Conservation (phyloP, 2,329 filamentous ascomycete species). For the Chaetothyriales sp. region DNA sequence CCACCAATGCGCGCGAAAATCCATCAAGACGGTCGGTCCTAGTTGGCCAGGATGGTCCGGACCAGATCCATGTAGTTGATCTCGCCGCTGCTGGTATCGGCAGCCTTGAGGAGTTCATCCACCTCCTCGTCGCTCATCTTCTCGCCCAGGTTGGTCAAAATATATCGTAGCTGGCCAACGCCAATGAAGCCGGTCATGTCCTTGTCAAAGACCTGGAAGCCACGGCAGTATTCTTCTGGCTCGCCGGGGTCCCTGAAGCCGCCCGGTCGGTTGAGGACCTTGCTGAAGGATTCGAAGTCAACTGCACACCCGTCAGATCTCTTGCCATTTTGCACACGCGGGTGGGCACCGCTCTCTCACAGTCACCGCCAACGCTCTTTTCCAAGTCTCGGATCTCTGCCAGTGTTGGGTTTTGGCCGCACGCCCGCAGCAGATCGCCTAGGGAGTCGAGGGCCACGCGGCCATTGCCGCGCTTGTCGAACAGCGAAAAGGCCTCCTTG, state of each 20-base stretch:
- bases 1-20: background rate
- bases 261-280: slow-evolving; percentile 89
- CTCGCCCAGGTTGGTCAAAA: slow-evolving; percentile 93
- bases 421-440: slow-evolving; percentile 86
- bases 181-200: slow-evolving; percentile 97
- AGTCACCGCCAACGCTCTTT: slow-evolving; percentile 76
- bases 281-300: slow-evolving; percentile 94
- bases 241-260: slow-evolving; percentile 97
- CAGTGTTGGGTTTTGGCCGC: slow-evolving; percentile 93
- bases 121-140: slow-evolving; percentile 99
- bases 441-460: slow-evolving; percentile 75
- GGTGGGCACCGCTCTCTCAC: slow-evolving; percentile 54
- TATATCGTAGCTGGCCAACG: slow-evolving; percentile 91
- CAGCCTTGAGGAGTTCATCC: slow-evolving; percentile 94
- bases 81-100: slow-evolving; percentile 89
- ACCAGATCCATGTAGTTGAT: slow-evolving; percentile 88
- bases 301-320: slow-evolving; percentile 38
- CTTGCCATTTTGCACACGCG: background rate
- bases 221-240: slow-evolving; percentile 94
- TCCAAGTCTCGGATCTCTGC: slow-evolving; percentile 85
- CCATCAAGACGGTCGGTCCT: background rate
- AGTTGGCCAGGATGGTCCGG: slow-evolving; percentile 75
- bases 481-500: slow-evolving; percentile 99
- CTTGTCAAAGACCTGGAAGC: slow-evolving; percentile 99
- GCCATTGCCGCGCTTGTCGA: slow-evolving; percentile 97